A percentile compares a stretch with the other conserved stretches of the same genome.
Conservation (phyloP, 129 eudicot genomes). For the Flaveria linearis region DNA sequence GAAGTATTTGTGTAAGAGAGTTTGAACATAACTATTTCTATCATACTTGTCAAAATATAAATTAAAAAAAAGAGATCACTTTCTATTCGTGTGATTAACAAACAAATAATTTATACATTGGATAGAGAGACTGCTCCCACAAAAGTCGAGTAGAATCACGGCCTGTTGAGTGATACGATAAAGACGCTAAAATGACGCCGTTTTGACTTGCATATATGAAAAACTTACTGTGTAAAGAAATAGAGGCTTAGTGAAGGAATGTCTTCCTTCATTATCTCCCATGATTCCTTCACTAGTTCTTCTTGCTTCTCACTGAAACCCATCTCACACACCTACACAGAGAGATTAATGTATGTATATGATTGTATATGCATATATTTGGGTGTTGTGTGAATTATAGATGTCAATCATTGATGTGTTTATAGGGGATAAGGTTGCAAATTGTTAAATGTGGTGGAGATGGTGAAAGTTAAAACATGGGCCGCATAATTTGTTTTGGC, state of each 20-base stretch:
- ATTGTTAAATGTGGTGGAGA: not conserved
- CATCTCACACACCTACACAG: conserved; percentile 23
- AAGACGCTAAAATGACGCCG: not conserved
- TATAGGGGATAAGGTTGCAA: conserved; percentile 1
- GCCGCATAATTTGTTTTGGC: conserved; percentile 23
- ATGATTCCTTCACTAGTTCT: conserved; percentile 73
- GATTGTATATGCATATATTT: not conserved
- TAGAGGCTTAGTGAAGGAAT: conserved; percentile 51
- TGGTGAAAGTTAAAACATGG: not conserved
- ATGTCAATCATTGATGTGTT: not conserved
- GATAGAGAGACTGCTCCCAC: too few relatives aligned
- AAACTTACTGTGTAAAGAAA: conserved; percentile 57
- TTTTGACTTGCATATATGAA: not conserved
- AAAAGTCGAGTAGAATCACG: too few relatives aligned
- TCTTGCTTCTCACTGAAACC: conserved; percentile 62
- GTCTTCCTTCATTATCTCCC: conserved; percentile 66
- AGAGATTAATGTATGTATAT: not conserved
- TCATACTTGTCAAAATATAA: too few relatives aligned
- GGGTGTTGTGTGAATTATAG: not conserved
- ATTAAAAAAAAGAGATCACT: too few relatives aligned
- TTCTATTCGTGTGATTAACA: too few relatives aligned
- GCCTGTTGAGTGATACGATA: too few relatives aligned
- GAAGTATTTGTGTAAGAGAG: too few relatives aligned
- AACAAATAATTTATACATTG: too few relatives aligned
- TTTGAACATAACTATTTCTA: too few relatives aligned